Evolutionary conservation across 2,329 filamentous ascomycete species (phyloP), one percentile per base, ranked within the genome.

Genomic region (Fusarium xylarioides): DNA sequence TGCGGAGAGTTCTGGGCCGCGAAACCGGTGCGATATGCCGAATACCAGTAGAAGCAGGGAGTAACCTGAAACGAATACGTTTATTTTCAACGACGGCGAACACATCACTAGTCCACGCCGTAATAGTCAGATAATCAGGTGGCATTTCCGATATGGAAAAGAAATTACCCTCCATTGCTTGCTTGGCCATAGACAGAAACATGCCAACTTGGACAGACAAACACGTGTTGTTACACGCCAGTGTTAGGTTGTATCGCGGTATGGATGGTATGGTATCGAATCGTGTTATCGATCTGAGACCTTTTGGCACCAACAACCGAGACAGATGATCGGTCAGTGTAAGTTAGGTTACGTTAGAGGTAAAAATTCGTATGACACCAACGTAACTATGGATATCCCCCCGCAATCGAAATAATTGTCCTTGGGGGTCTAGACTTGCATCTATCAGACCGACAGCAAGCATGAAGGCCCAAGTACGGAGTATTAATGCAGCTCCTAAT

Each of bases 11-110:
- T 68, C 59, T 61, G 35, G 42, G 35, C n/a, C 30, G 43, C 50
- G 62, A 50, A 63, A 63, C 44, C 50, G 57, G 65, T 47, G 50
- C 38, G 32, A 57, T 28, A 60, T 70, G 40, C 52, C 67, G 56
- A 66, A 53, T 63, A 67, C 55, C 53, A 61, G 53, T 44, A 46
- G 46, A 32, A 50, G 44, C 34, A 32, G 49, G 46, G 52, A 52
- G 66, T 57, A 70, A 67, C 70, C 70, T 73, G 70, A 73, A 73
- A 73, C 70, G 66, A 73, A 70, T 70, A 72, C 65, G 54, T 61
- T 49, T 54, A 28, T 58, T 43, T 62, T 35, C 53, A 56, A 49
- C n/a, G 49, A 54, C 50, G 68, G 56, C n/a, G 56, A 47, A 47
- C 46, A 59, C n/a, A 23, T 6, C n/a, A 18, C n/a, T 46, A 34